Percentiles rank a stretch among this genome's conserved stretches.
Evolutionary conservation across 148 eudicot species (phyloP).

Genomic region (Fagopyrum homotropicum): DNA sequence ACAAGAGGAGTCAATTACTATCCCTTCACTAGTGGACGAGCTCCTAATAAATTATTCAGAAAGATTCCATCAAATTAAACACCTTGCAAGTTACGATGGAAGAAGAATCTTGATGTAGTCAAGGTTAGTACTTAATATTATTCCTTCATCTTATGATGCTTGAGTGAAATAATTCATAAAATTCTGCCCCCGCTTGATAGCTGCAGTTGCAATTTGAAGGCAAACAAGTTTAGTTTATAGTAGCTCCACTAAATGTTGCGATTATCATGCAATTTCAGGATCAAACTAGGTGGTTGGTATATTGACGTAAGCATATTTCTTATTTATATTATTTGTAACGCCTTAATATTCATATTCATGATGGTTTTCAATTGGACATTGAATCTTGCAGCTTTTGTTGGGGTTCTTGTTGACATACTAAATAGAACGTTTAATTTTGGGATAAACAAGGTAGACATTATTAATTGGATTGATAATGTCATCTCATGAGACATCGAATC

Average conservation of each 20-base stretch:
- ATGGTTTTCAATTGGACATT: constrained; percentile 74
- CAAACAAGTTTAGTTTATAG: constrained; percentile 59
- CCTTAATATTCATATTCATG: not conserved
- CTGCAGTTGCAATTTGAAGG: constrained; percentile 93
- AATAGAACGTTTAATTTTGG: constrained; percentile 77
- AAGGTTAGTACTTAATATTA: too few relatives aligned
- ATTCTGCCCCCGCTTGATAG: constrained; percentile 25
- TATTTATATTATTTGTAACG: constrained; percentile 4
- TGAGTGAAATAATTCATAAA: not conserved
- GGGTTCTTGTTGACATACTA: constrained; percentile 75
- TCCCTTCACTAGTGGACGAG: constrained; percentile 65
- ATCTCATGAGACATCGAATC: too few relatives aligned
- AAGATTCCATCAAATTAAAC: constrained; percentile 84
- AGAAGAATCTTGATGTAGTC: constrained; percentile 92
- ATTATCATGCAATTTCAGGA: constrained; percentile 85
- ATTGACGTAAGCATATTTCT: constrained; percentile 8
- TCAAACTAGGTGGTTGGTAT: constrained; percentile 48
- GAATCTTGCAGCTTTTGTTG: constrained; percentile 82
- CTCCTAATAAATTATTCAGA: constrained; percentile 82
- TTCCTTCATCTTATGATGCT: not conserved
- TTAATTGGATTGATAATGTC: not conserved
- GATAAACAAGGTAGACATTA: constrained; percentile 82
- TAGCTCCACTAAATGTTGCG: constrained; percentile 85
- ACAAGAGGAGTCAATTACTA: constrained; percentile 73
- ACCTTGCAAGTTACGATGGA: constrained; percentile 92